Base-by-base conservation (phyloP, 116 monocot species). In the Posidonia oceanica region DNA sequence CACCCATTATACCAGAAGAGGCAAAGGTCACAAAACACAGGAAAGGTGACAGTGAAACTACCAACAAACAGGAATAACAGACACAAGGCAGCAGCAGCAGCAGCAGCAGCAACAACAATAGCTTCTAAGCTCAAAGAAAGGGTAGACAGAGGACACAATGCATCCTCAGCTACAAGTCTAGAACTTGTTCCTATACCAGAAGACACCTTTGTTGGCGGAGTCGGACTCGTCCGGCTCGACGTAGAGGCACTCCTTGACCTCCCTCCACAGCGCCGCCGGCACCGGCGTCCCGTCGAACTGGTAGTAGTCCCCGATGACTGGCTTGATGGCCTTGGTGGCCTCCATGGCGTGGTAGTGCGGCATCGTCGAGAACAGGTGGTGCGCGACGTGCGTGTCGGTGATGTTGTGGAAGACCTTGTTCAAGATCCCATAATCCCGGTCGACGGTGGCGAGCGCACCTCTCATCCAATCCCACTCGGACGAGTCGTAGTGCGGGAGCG, bases 341-440 rank as follows among this genome's bases (percentile, higher is more conserved):
- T 94, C 94, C 90, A 81, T 83, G 36, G 90, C 94, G 62, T 90
- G 77, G 76, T 94, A 94, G 48, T 94, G 94, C 22, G 94, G 94
- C 87, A 94, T 90, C 14, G 83, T 82, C 37, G 87, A 87, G 81
- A 94, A 94, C 39, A 94, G 76, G 64, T 90, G 94, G 75, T 90
- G 94, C 1, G 81, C 83, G 1, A 94, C 93, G 67, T 94, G 93
- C 10, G 89, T 94, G 52, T 89, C 89, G 0, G 89, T 94, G 61
- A 89, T 94, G 80, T 89, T 82, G 68, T 93, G 93, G 79, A 89
- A 93, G 14, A 89, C 84, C 71, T 36, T 70, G 84, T 94, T 94
- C 17, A 89, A 76, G 11, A 94, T 15, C 10, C 89, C 93, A 70
- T 94, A 93, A 74, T 89, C 89, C 14, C 89, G 61, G 77, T 94